Evolutionary conservation across 2,329 filamentous ascomycete species (phyloP).

Genomic region (Claviceps sp.): DNA sequence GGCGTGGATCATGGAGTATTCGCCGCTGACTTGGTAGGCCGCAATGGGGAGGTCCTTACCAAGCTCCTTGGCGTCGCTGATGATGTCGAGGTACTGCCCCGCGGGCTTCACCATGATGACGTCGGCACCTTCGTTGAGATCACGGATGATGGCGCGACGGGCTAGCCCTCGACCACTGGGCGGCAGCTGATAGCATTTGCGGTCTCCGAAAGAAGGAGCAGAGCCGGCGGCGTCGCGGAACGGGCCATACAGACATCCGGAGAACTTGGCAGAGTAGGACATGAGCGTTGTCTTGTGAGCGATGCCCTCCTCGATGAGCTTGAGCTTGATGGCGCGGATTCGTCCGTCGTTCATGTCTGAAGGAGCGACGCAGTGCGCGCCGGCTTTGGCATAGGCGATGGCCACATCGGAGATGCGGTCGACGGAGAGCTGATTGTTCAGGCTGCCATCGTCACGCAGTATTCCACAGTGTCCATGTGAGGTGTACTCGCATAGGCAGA

Average conservation of each 20-base stretch:
- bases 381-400: slow-evolving; percentile 89
- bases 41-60: slow-evolving; percentile 85
- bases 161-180: slow-evolving; percentile 85
- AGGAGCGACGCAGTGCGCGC: slow-evolving; percentile 91
- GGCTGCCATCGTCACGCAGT: slow-evolving; percentile 75
- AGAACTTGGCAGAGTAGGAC: slow-evolving; percentile 98
- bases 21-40: slow-evolving; percentile 92
- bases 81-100: slow-evolving; percentile 91
- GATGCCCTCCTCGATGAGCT: slow-evolving; percentile 88
- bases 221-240: slow-evolving; percentile 96
- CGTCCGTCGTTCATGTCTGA: slow-evolving; percentile 99
- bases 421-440: slow-evolving; percentile 89
- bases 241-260: slow-evolving; percentile 87
- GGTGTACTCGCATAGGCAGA: slow-evolving; percentile 97
- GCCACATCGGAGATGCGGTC: slow-evolving; percentile 96
- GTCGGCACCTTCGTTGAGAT: slow-evolving; percentile 88
- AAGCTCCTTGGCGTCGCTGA: slow-evolving; percentile 90
- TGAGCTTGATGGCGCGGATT: slow-evolving; percentile 94
- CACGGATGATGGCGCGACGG: slow-evolving; percentile 74
- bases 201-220: slow-evolving; percentile 80
- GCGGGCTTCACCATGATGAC: slow-evolving; percentile 99
- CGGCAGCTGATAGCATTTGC: slow-evolving; percentile 92
- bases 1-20: slow-evolving; percentile 96
- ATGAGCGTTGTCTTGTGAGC: slow-evolving; percentile 85
- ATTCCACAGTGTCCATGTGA: slow-evolving; percentile 97